A percentile compares a stretch with the other conserved stretches of the same genome.
These are phyloP conservation scores for Firmiana major DNA, from an alignment of 345 rosid species.

Conservation along the genomic window DNA sequence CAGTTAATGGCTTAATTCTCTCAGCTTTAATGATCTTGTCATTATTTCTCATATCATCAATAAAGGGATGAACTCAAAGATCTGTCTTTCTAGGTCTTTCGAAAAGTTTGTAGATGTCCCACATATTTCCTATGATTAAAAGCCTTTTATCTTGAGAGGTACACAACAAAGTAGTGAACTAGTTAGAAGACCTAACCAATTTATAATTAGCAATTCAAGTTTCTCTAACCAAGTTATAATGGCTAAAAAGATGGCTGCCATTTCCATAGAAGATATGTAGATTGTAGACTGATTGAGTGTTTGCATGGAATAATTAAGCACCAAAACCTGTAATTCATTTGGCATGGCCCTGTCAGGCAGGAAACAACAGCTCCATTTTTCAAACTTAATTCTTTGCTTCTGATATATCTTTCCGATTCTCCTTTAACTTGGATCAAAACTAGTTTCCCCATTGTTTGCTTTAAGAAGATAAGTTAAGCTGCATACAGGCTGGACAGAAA, in stretches of 20 bases:
- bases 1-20: constrained; percentile 22
- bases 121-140: constrained; percentile 2
- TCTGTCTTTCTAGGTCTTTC: not conserved
- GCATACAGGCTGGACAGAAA: not conserved
- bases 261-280: no score
- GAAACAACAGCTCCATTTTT: not conserved
- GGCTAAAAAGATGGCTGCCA: no score
- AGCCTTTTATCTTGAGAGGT: not conserved
- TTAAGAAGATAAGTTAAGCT: not conserved
- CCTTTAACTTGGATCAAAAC: not conserved
- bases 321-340: no score
- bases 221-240: no score
- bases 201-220: not conserved
- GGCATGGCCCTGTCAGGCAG: no score
- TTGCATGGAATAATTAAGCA: no score
- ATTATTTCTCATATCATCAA: constrained; percentile 2
- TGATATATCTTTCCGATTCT: not conserved
- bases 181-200: not conserved
- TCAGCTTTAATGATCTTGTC: constrained; percentile 36
- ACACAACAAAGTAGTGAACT: not conserved
- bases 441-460: not conserved
- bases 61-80: not conserved
- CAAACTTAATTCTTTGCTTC: not conserved
- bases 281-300: no score
- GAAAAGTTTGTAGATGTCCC: not conserved